Percentiles rank a stretch among this genome's conserved stretches.
Evolutionary conservation across 805 yeast genomes (phyloP).

Genomic region (Monosporozyma aerobia): DNA sequence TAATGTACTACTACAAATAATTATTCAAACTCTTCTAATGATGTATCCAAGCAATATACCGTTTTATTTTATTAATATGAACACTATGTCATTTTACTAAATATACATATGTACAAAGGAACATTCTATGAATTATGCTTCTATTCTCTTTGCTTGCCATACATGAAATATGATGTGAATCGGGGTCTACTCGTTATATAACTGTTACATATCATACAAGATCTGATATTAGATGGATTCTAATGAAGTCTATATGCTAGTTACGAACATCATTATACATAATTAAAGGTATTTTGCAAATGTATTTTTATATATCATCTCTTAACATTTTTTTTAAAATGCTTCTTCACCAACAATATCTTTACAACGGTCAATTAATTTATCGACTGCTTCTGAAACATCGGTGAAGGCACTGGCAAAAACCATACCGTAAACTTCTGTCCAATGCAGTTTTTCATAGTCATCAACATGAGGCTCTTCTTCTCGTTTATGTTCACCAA

Average conservation of each 20-base stretch:
- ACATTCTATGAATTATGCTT: too few relatives aligned
- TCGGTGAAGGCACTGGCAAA: constrained; percentile 41
- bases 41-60: not conserved
- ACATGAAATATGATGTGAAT: not conserved
- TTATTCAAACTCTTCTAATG: too few relatives aligned
- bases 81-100: too few relatives aligned
- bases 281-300: too few relatives aligned
- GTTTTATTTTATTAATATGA: not conserved
- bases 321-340: not conserved
- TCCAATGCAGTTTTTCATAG: constrained; percentile 34
- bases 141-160: not conserved
- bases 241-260: too few relatives aligned
- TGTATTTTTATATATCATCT: not conserved
- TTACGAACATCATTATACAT: too few relatives aligned
- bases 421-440: constrained; percentile 41
- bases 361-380: constrained; percentile 31
- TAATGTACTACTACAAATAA: not conserved
- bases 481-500: not conserved
- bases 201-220: not conserved
- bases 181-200: not conserved
- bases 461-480: not conserved
- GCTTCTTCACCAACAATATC: constrained; percentile 38
- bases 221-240: not conserved
- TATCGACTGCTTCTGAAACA: constrained; percentile 36
- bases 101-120: too few relatives aligned